Evolutionary conservation across 371 early-diverging fungal species (phyloP).

Genomic region (Zychaea mexicana): DNA sequence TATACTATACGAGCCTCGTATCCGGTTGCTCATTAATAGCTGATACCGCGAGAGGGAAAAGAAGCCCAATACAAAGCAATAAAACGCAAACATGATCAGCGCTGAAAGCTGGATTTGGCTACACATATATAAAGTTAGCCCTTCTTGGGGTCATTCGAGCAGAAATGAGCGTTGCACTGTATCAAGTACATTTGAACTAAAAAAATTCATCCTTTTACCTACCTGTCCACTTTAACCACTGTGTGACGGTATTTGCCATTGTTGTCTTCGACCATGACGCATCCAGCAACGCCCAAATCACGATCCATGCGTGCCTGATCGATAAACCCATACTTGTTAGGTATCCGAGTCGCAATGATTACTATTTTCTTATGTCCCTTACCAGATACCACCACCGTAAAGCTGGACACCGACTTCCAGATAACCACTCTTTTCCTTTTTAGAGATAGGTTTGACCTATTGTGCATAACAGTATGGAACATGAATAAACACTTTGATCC

Average conservation of each 20-base stretch:
- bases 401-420: slow-evolving; percentile 88
- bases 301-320: slow-evolving; percentile 93
- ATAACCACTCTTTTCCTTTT: slow-evolving; percentile 81
- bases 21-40: too few species aligned
- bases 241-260: slow-evolving; percentile 72
- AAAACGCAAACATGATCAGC: too few species aligned
- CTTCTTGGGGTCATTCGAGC: too few species aligned
- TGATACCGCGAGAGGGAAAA: too few species aligned
- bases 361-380: slow-evolving; percentile 1
- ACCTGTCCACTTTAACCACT: slow-evolving; percentile 78
- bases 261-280: slow-evolving; percentile 81
- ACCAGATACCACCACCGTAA: slow-evolving; percentile 95
- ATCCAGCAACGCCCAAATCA: slow-evolving; percentile 94
- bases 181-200: too few species aligned
- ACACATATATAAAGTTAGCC: too few species aligned
- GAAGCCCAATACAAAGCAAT: too few species aligned
- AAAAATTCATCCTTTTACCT: too few species aligned
- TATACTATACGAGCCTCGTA: too few species aligned
- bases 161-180: too few species aligned
- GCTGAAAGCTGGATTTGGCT: too few species aligned
- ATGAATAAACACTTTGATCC: not conserved
- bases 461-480: too few species aligned
- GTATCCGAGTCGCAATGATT: not conserved
- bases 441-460: slow-evolving; percentile 91
- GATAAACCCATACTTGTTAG: not conserved